phyloP scores from a whole-genome alignment of 345 rosid species.

The Odontarrhena argentea region DNA sequence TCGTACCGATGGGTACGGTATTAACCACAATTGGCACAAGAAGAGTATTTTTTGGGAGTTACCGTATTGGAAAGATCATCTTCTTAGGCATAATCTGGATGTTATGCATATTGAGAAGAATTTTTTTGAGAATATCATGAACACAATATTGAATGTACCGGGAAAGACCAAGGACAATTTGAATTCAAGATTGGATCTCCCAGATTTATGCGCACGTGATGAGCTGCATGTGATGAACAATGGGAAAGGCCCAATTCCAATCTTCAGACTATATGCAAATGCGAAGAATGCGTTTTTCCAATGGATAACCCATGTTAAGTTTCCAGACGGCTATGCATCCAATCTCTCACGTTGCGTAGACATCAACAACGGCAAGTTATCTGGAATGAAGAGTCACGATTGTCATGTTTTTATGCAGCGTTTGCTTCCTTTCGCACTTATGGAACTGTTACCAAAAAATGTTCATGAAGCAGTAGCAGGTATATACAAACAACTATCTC shows the following conservation, averaged over 20 bases:
- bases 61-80: neutral
- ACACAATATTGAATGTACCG: neutral
- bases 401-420: neutral
- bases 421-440: neutral
- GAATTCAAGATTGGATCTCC: neutral
- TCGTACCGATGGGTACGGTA: neutral
- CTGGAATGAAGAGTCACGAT: neutral
- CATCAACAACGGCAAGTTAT: neutral
- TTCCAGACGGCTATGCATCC: neutral
- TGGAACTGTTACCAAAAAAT: too few relatives aligned
- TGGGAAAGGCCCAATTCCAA: neutral
- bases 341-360: neutral
- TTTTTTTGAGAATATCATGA: neutral
- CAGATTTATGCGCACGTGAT: neutral
- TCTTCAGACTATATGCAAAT: too few relatives aligned
- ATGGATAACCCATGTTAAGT: neutral
- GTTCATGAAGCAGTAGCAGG: too few relatives aligned
- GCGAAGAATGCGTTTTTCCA: too few relatives aligned
- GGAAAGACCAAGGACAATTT: neutral
- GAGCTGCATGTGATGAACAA: neutral
- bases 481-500: too few relatives aligned
- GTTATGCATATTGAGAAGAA: conserved; percentile 10
- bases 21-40: neutral
- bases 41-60: neutral
- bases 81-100: neutral